phyloP scores from a whole-genome alignment of 2,329 filamentous ascomycete species.

The Trichoderma sp. region DNA sequence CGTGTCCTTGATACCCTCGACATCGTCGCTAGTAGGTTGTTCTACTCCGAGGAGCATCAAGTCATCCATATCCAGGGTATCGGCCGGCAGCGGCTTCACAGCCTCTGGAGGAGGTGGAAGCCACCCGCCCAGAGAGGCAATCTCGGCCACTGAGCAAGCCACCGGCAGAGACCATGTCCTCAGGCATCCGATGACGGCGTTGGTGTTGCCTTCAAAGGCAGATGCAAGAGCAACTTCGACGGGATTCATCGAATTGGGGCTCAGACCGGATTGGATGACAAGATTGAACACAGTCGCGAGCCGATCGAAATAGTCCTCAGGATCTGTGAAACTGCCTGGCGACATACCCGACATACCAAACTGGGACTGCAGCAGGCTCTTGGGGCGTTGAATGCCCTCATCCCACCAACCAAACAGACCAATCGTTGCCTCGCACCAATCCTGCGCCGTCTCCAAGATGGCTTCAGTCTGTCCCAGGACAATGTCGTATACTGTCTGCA shows the following conservation, averaged over 20 bases:
- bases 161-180: conserved; percentile 78
- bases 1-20: conserved; percentile 71
- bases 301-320: conserved; percentile 69
- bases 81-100: conserved; percentile 50
- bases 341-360: conserved; percentile 35
- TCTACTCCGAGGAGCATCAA: conserved; percentile 75
- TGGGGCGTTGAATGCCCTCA: conserved; percentile 58
- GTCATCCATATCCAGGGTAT: conserved; percentile 76
- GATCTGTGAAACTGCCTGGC: conserved; percentile 45
- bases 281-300: conserved; percentile 69
- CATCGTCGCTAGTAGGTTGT: conserved; percentile 54
- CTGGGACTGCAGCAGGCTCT: conserved; percentile 40
- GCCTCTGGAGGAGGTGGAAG: conserved; percentile 51
- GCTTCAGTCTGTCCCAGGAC: conserved; percentile 72
- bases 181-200: conserved; percentile 70
- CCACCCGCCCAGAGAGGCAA: conserved; percentile 83
- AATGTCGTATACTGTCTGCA: conserved; percentile 77
- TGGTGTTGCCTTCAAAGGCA: conserved; percentile 76
- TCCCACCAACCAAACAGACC: conserved; percentile 91
- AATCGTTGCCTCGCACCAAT: conserved; percentile 88
- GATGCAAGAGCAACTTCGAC: conserved; percentile 80
- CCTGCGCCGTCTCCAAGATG: conserved; percentile 73
- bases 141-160: conserved; percentile 73
- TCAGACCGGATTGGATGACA: conserved; percentile 66
- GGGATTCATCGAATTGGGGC: conserved; percentile 70